Evolutionary conservation across 768 basidiomycete species (phyloP).

Genomic region (Calvatia gigantea): DNA sequence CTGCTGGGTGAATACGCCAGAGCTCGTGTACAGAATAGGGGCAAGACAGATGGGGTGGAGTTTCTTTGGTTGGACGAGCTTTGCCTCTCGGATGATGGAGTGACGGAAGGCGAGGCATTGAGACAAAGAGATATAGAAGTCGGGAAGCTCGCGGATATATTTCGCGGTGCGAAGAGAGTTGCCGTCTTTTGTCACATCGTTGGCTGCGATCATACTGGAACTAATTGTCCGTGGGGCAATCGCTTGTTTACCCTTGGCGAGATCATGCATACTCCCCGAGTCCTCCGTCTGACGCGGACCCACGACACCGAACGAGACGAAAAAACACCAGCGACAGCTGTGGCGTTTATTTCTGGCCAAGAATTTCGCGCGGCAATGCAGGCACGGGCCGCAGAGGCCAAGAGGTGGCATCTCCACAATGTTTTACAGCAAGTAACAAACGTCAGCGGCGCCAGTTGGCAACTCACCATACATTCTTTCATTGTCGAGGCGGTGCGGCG

Average conservation of each 20-base stretch:
- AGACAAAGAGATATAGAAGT: not conserved
- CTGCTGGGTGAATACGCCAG: conserved; percentile 4
- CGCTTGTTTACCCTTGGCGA: conserved; percentile 1
- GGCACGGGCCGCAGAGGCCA: conserved; percentile 8
- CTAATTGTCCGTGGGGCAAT: conserved; percentile 1
- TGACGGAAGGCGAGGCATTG: not conserved
- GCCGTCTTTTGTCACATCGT: not conserved
- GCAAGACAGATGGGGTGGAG: not conserved
- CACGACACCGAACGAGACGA: not conserved
- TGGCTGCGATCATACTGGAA: not conserved
- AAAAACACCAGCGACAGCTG: not conserved
- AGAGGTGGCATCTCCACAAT: conserved; percentile 18
- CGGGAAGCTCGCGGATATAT: conserved; percentile 1
- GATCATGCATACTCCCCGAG: not conserved
- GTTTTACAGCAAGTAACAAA: conserved; percentile 17
- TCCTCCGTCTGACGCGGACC: not conserved
- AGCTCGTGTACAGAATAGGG: not conserved
- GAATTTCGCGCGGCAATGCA: not conserved
- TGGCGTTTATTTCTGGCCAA: not conserved
- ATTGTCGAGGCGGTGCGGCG: conserved; percentile 20
- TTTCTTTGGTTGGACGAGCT: conserved; percentile 3
- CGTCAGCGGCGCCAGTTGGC: conserved; percentile 15
- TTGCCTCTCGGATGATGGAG: not conserved
- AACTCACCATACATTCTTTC: conserved; percentile 19
- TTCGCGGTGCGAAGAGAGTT: conserved; percentile 1